Evolutionary conservation across 2,329 filamentous ascomycete species (phyloP).

Genomic region (Pseudogymnoascus verrucosus): DNA sequence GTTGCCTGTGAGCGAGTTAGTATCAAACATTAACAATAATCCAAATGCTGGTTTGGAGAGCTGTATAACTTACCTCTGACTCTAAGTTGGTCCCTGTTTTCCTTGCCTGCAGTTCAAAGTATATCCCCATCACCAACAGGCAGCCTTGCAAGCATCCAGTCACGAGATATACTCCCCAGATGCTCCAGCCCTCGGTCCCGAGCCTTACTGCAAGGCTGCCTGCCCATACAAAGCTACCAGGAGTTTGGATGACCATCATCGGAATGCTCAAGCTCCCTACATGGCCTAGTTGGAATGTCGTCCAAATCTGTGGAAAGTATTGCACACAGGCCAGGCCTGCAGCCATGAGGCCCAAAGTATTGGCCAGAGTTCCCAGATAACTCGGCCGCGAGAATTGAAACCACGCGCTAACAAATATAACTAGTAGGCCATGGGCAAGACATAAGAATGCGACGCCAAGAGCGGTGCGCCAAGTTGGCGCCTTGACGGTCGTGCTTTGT

Average conservation of each 20-base stretch:
- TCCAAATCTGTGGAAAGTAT: slow-evolving; percentile 92
- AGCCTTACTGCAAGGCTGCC: slow-evolving; percentile 73
- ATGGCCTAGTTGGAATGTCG: slow-evolving; percentile 75
- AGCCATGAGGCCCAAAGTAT: slow-evolving; percentile 72
- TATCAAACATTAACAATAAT: background rate
- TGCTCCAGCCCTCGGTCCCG: slow-evolving; percentile 82
- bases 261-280: slow-evolving; percentile 88
- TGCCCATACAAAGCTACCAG: slow-evolving; percentile 84
- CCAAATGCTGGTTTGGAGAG: background rate
- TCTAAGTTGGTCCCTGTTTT: background rate
- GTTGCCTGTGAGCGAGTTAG: background rate
- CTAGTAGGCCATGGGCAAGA: slow-evolving; percentile 65
- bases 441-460: slow-evolving; percentile 65
- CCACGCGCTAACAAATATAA: slow-evolving; percentile 60
- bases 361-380: slow-evolving; percentile 71
- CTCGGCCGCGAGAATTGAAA: slow-evolving; percentile 56
- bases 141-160: slow-evolving; percentile 80
- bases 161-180: slow-evolving; percentile 85
- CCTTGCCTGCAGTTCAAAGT: slow-evolving; percentile 51
- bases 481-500: slow-evolving; percentile 31
- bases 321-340: slow-evolving; percentile 76
- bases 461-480: slow-evolving; percentile 70
- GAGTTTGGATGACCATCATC: slow-evolving; percentile 98
- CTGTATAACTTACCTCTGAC: background rate
- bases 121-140: slow-evolving; percentile 71